These are phyloP conservation scores for Piper betle DNA, from an alignment of 164 flowering plant genomes.

Conservation along the genomic window DNA sequence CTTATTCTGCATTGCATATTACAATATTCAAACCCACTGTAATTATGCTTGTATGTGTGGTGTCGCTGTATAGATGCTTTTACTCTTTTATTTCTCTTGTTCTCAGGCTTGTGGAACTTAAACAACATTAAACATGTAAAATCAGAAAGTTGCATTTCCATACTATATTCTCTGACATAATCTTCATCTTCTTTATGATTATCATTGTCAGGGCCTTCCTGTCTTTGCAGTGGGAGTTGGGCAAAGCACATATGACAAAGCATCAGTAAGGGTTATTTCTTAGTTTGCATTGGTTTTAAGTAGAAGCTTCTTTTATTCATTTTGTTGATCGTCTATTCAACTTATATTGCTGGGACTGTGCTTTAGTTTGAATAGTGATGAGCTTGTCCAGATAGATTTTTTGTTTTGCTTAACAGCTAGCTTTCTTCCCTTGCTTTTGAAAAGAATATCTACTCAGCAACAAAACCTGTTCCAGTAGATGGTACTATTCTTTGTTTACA, in stretches of 20 bases:
- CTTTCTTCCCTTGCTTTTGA: not conserved
- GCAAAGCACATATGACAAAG: conserved; percentile 82
- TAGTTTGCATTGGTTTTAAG: no score
- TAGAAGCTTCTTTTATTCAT: not conserved
- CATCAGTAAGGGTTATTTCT: conserved; percentile 53
- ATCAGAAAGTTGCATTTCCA: not conserved
- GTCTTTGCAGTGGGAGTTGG: conserved; percentile 90
- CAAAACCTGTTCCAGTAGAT: not conserved
- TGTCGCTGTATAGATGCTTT: not conserved
- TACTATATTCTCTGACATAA: not conserved
- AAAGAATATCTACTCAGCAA: not conserved
- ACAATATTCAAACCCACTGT: no score
- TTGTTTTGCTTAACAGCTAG: not conserved
- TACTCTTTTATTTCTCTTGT: not conserved
- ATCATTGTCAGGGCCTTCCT: conserved; percentile 63
- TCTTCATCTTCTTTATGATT: not conserved
- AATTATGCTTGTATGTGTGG: no score
- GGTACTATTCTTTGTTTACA: not conserved
- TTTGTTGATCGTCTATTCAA: not conserved
- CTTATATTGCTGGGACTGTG: no score
- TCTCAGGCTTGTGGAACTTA: not conserved
- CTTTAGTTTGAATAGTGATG: no score
- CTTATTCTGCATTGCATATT: no score
- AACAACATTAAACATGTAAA: no score
- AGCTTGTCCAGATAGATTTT: no score